phyloP scores from a whole-genome alignment of 345 rosid species.

The Eucalyptus caleyi region DNA sequence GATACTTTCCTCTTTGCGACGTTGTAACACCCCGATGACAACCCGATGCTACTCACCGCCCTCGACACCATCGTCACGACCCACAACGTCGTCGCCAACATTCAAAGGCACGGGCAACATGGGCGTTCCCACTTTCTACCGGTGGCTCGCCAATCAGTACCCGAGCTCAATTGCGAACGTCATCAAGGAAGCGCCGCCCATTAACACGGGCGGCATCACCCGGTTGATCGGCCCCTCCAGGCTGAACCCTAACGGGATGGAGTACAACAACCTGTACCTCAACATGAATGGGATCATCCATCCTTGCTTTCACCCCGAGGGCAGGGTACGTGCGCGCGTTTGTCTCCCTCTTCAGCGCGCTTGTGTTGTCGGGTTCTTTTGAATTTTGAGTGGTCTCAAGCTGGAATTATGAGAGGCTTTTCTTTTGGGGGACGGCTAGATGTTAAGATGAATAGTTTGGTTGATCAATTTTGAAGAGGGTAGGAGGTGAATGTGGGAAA shows the following conservation, averaged over 20 bases:
- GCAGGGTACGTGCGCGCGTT: conserved; percentile 36
- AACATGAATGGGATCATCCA: conserved; percentile 96
- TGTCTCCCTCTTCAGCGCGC: not conserved
- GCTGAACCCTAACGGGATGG: conserved; percentile 88
- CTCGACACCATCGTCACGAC: too few species aligned
- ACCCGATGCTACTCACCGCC: too few species aligned
- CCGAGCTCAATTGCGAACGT: conserved; percentile 64
- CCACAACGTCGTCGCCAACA: fast-evolving
- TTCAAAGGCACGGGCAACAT: not conserved
- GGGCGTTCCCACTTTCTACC: conserved; percentile 98
- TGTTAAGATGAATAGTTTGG: not conserved
- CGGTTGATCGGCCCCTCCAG: conserved; percentile 41
- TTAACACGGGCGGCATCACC: conserved; percentile 7
- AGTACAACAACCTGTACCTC: conserved; percentile 76
- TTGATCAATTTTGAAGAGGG: not conserved
- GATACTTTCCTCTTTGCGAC: too few species aligned
- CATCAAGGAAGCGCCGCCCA: conserved; percentile 61
- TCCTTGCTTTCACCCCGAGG: conserved; percentile 96
- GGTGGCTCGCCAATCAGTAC: conserved; percentile 94
- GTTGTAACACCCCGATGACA: too few species aligned
- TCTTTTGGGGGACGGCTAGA: not conserved
- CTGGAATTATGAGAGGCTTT: not conserved
- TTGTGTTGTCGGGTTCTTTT: not conserved
- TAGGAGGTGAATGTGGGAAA: not conserved
- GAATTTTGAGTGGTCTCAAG: too few species aligned